Base-by-base conservation (phyloP, 345 rosid species). In the Excoecaria agallocha region DNA sequence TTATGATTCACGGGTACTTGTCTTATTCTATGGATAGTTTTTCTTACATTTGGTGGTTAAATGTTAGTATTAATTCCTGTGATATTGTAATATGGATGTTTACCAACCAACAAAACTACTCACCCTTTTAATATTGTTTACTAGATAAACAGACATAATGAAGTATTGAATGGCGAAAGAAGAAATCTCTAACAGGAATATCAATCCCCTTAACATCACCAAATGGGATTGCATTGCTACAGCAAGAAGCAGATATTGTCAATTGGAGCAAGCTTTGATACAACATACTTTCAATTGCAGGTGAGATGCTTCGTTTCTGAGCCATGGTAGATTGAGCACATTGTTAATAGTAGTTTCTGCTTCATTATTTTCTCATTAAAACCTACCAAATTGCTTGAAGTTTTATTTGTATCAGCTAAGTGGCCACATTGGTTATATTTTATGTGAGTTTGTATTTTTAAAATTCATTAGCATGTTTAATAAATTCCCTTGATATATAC, bases 191-290 rank as follows among this genome's bases (percentile, higher is more conserved):
- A n/a, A n/a, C n/a, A n/a, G n/a, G n/a, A n/a, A n/a, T n/a, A n/a
- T n/a, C n/a, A n/a, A n/a, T n/a, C n/a, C n/a, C n/a, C n/a, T n/a
- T n/a, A n/a, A n/a, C n/a, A n/a, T n/a, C n/a, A n/a, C n/a, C n/a
- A n/a, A n/a, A n/a, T n/a, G n/a, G n/a, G n/a, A n/a, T n/a, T n/a
- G n/a, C n/a, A n/a, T n/a, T n/a, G n/a, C n/a, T n/a, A 19, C 3
- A 17, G 74, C 0, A 90, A 85, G 88, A 95, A 90, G 82, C 98
- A 89, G 91, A 89, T 93, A 84, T 80, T 93, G 45, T 93, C 98
- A 8, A 91, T 95, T 71, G 99, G 98, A 76, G 94, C 99, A 69
- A 98, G 97, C 66, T 95, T 93, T 80, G 98, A 95, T 82, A 95
- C 98, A 35, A 91, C 85, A 3, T 95, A 71, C 81, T 95, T 95